Conservation (phyloP, 176 grass and related monocot species). For the Puya raimondii region DNA sequence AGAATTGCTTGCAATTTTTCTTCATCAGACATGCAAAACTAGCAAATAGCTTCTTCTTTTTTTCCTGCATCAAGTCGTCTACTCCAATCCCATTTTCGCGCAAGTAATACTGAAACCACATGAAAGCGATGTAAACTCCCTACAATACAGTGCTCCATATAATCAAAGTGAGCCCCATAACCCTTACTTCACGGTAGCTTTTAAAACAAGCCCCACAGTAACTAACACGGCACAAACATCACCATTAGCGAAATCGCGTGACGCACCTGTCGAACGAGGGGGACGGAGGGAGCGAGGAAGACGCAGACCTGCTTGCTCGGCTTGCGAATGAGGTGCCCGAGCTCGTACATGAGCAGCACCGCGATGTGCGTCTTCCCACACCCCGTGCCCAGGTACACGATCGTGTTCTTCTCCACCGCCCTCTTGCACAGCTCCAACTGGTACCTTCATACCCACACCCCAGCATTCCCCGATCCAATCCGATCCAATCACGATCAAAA, state of each 20-base stretch:
- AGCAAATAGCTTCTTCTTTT: too few species aligned
- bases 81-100: too few species aligned
- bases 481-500: background rate
- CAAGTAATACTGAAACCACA: too few species aligned
- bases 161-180: too few species aligned
- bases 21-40: too few species aligned
- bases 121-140: too few species aligned
- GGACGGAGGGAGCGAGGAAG: slow-evolving; percentile 78
- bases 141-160: too few species aligned
- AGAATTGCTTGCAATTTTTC: too few species aligned
- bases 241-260: slow-evolving; percentile 2
- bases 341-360: slow-evolving; percentile 79
- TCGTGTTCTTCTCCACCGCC: slow-evolving; percentile 63
- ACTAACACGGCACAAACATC: background rate
- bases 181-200: too few species aligned
- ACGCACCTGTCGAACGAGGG: slow-evolving; percentile 73
- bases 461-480: background rate
- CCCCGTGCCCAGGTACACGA: slow-evolving; percentile 76
- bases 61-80: too few species aligned
- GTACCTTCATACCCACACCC: slow-evolving; percentile 39
- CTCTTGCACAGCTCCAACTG: slow-evolving; percentile 74
- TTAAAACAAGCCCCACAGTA: too few species aligned
- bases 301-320: slow-evolving; percentile 61
- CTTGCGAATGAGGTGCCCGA: slow-evolving; percentile 66
- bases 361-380: slow-evolving; percentile 97